Base-by-base conservation (phyloP, 2,329 filamentous ascomycete genomes). In the Macroventuria anomochaeta region DNA sequence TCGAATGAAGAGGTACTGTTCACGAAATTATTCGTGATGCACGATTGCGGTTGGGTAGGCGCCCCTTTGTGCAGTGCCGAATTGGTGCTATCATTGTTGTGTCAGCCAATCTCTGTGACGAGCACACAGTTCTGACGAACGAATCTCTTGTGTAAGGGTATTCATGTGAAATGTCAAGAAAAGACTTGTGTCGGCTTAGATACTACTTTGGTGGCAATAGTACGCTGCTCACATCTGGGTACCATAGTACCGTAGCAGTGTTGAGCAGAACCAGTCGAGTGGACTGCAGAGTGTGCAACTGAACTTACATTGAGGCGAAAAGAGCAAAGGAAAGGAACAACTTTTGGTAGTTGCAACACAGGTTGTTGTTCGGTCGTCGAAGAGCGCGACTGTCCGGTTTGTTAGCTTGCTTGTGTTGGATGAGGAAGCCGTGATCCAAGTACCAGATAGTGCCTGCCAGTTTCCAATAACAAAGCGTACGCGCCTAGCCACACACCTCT, bases 81-180 rank as follows among this genome's bases (percentile, higher is more conserved):
- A 64, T 62, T 54, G 40, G 67, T 61, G 59, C 64, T 74, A 68
- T 48, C 41, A 70, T 74, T 71, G 69, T 71, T 66, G 53, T 50
- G 33, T 67, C 50, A 67, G 61, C 52, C 20, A 36, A 34, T 17
- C 15, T 20, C 29, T 26, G 11, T 36, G 15, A 8, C 15, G 13
- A 11, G 32, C 8, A 18, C 18, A 5, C 10, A 31, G 41, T 23
- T 17, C 25, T 13, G 12, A 28, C n/a, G 3, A 20, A 26, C 12
- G 17, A 23, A 6, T 3, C 7, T 20, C 4, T 11, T 7, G 13
- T 33, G 4, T 1, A 23, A 7, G 3, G 11, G 20, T 11, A n/a
- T 12, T 11, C 3, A 47, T 17, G 7, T 20, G 10, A 11, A 32
- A 21, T 11, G 2, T 11, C 8, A n/a, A 41, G n/a, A 17, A 21